phyloP scores from a whole-genome alignment of 257 asterid genomes.

The Solanum neorickii region DNA sequence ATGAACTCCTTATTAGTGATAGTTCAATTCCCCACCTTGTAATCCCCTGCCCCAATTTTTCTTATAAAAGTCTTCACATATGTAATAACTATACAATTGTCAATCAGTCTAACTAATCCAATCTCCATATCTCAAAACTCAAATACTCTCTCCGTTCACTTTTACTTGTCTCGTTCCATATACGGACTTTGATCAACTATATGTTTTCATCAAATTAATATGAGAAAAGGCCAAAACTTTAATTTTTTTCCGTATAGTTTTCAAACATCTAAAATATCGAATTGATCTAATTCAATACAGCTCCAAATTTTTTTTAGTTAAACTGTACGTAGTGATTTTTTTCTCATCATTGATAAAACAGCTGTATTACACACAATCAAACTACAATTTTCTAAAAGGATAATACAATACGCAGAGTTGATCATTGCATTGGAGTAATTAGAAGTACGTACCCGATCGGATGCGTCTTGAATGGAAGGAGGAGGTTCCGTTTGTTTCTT shows the following conservation, averaged over 20 bases:
- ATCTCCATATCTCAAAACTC: not conserved
- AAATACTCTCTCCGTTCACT: not conserved
- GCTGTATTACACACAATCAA: not conserved
- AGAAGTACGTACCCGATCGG: slow-evolving; percentile 61
- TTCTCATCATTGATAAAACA: not conserved
- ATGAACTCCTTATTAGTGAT: not conserved
- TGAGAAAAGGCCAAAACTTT: not conserved
- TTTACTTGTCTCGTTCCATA: not conserved
- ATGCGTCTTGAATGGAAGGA: slow-evolving; percentile 70
- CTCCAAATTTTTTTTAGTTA: not conserved
- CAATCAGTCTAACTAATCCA: not conserved
- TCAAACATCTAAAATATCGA: not conserved
- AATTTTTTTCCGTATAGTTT: not conserved
- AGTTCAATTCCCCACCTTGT: not conserved
- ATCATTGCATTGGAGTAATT: not conserved
- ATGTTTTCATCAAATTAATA: not conserved
- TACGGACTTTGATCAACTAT: not conserved
- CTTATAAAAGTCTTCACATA: not conserved
- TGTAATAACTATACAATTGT: not conserved
- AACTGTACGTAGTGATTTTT: not conserved
- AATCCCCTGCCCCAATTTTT: not conserved
- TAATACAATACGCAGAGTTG: not conserved
- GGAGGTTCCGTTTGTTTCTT: slow-evolving; percentile 95
- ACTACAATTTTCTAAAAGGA: not conserved
- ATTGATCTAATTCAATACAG: not conserved